A percentile compares a stretch with the other conserved stretches of the same genome.
Conservation (phyloP, 768 basidiomycete species). For the Pseudohyphozyma bogoriensis region DNA sequence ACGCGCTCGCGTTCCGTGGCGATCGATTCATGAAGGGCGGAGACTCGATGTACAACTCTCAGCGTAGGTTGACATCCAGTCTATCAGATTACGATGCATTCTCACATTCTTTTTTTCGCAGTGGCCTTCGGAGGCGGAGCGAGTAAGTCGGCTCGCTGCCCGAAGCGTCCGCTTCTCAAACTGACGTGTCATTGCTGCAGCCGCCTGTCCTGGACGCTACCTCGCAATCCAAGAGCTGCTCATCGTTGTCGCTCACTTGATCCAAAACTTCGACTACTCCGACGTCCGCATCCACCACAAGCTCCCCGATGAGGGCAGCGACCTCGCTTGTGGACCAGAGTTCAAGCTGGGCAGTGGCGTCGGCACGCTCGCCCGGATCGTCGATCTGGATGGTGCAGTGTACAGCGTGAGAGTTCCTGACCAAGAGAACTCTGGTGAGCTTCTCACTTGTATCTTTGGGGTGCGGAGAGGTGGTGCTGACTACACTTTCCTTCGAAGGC, state of each 20-base stretch:
- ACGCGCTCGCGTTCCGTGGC: neutral
- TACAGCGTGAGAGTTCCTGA: neutral
- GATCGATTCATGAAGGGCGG: neutral
- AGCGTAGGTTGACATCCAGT: neutral
- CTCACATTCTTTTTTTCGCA: neutral
- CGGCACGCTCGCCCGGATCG: neutral
- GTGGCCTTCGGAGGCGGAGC: neutral
- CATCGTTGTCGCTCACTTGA: neutral
- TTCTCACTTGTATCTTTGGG: neutral
- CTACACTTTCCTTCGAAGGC: neutral
- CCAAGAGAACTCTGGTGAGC: neutral
- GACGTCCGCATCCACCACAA: neutral
- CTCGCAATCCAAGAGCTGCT: neutral
- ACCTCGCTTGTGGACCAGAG: neutral
- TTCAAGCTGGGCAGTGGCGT: neutral
- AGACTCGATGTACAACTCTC: neutral
- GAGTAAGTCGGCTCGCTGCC: neutral
- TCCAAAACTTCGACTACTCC: neutral
- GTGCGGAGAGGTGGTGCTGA: neutral
- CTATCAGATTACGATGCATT: neutral
- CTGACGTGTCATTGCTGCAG: neutral
- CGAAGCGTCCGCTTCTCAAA: too few relatives aligned
- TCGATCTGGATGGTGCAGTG: neutral
- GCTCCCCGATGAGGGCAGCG: neutral
- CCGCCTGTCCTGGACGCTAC: neutral